Conservation (phyloP, 225 moss, liverwort and hornwort genomes). For the Pseudisothecium myosuroides region DNA sequence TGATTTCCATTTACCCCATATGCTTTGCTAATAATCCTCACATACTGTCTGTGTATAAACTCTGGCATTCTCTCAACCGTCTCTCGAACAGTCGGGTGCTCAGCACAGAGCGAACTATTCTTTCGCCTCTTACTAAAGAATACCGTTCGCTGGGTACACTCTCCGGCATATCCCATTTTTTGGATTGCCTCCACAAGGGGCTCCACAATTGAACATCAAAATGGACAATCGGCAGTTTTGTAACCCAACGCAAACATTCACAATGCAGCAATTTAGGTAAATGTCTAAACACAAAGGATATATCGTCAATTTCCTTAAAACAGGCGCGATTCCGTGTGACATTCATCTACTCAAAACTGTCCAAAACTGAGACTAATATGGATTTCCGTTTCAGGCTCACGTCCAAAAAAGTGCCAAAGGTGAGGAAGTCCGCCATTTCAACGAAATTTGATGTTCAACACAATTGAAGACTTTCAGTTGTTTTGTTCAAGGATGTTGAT, state of each 20-base stretch:
- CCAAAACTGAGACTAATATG: not conserved
- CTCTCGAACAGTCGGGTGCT: not conserved
- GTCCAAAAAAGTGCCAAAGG: not conserved
- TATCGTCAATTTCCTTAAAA: too few species aligned
- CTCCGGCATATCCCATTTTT: not conserved
- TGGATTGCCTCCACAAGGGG: not conserved
- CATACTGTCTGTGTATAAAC: not conserved
- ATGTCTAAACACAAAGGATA: not conserved
- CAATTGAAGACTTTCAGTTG: too few species aligned
- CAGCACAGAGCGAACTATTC: constrained; percentile 25
- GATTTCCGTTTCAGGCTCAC: not conserved
- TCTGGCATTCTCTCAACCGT: not conserved
- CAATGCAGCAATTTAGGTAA: too few species aligned
- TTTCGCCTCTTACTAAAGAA: constrained; percentile 40
- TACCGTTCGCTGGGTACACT: constrained; percentile 4
- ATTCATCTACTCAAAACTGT: not conserved
- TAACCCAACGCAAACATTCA: not conserved
- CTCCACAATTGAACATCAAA: not conserved
- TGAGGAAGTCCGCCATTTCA: not conserved
- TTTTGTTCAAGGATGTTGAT: too few species aligned
- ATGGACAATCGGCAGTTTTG: not conserved
- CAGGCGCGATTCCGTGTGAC: not conserved
- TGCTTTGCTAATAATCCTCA: not conserved
- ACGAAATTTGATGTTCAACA: not conserved
- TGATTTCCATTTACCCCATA: not conserved